Percentiles rank a stretch among this genome's conserved stretches.
Conservation (phyloP, 2,329 filamentous ascomycete genomes). For the Microdochium nivale region DNA sequence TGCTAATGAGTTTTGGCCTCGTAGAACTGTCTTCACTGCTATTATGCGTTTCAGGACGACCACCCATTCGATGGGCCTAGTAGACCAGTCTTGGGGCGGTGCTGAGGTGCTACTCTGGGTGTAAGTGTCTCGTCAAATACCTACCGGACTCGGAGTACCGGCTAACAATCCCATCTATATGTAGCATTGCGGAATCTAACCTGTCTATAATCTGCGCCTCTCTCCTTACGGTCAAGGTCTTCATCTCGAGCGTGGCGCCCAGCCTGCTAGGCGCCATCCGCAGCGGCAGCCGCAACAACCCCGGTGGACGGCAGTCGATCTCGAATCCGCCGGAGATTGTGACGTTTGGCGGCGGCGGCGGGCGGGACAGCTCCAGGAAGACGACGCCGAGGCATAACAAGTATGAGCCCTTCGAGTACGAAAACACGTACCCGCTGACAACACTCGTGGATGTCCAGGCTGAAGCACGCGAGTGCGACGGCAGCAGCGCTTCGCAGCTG, state of each 20-base stretch:
- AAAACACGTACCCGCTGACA: constrained; percentile 3
- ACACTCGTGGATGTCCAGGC: background rate
- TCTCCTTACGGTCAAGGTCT: constrained; percentile 5
- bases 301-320: no score
- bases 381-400: background rate
- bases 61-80: constrained; percentile 1
- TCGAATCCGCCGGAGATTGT: background rate
- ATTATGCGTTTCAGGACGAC: constrained; percentile 4
- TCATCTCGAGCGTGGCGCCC: constrained; percentile 2
- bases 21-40: constrained; percentile 3
- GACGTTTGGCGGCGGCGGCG: background rate
- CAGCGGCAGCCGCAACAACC: no score
- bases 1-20: background rate
- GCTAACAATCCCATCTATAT: no score
- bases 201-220: constrained; percentile 5
- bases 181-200: constrained; percentile 3
- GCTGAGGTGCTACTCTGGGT: constrained; percentile 5
- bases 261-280: no score
- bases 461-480: no score
- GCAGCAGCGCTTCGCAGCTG: no score
- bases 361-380: no score
- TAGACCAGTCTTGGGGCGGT: constrained; percentile 4
- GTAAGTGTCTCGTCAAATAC: background rate
- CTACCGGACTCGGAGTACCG: background rate
- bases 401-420: constrained; percentile 3